Percentiles rank a stretch among this genome's conserved stretches.
These are phyloP conservation scores for Trapa incisa DNA, from an alignment of 345 rosid species.

Conservation along the genomic window DNA sequence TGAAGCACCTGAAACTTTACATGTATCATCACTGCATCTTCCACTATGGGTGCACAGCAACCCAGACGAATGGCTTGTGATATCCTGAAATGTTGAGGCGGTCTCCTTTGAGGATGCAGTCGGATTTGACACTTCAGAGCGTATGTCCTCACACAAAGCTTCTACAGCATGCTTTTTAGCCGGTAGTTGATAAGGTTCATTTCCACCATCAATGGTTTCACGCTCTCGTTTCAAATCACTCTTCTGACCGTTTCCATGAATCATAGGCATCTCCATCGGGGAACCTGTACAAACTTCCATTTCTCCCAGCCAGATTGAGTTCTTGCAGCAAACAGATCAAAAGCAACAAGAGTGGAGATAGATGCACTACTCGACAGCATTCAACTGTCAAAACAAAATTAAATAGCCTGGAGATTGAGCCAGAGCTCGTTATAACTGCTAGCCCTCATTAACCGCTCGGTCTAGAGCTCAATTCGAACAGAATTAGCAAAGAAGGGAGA, in stretches of 20 bases:
- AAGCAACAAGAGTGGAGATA: not conserved
- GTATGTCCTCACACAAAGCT: conserved; percentile 52
- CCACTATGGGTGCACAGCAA: conserved; percentile 16
- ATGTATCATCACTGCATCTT: conserved; percentile 27
- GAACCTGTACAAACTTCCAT: conserved; percentile 32
- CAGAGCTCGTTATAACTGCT: not conserved
- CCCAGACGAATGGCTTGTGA: conserved; percentile 36
- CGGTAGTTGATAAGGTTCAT: conserved; percentile 23
- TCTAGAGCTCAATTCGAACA: not conserved
- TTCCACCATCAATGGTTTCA: conserved; percentile 15
- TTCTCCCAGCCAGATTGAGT: conserved; percentile 37
- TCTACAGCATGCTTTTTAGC: conserved; percentile 59
- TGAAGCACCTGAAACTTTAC: conserved; percentile 29
- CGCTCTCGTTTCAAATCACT: conserved; percentile 37
- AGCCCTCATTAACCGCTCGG: not conserved
- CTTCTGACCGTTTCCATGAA: conserved; percentile 16
- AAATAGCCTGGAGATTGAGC: not conserved
- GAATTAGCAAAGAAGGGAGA: not conserved
- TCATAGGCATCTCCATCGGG: conserved; percentile 16
- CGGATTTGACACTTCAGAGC: conserved; percentile 82
- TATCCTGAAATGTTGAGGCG: conserved; percentile 34
- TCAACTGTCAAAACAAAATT: not conserved
- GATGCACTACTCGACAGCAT: conserved; percentile 4
- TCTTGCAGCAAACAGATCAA: conserved; percentile 4
- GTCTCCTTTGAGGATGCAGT: conserved; percentile 41